A percentile compares a stretch with the other conserved stretches of the same genome.
These are phyloP conservation scores for Hyaloscypha variabilis DNA, from an alignment of 495 filamentous ascomycete species.

Conservation along the genomic window DNA sequence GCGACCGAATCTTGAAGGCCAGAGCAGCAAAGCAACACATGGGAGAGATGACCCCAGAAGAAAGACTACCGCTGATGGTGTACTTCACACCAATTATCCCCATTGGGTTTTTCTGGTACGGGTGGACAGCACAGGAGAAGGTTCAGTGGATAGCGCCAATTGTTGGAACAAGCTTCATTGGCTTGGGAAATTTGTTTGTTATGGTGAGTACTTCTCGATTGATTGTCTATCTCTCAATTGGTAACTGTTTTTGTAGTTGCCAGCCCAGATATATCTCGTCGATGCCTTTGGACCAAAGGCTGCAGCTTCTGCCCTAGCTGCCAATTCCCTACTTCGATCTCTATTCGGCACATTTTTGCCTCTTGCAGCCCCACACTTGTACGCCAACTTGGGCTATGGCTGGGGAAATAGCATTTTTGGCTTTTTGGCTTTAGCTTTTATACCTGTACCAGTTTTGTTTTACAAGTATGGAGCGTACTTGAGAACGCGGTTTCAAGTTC, in stretches of 20 bases:
- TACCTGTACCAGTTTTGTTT: neutral
- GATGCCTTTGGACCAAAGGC: neutral
- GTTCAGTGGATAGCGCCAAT: constrained; percentile 74
- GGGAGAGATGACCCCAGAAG: constrained; percentile 52
- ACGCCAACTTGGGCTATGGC: constrained; percentile 31
- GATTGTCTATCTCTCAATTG: constrained; percentile 62
- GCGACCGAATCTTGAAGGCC: neutral
- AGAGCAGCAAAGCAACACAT: neutral
- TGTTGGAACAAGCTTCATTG: constrained; percentile 63
- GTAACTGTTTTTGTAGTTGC: constrained; percentile 60
- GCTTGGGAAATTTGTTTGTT: constrained; percentile 40
- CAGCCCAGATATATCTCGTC: constrained; percentile 48
- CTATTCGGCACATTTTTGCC: constrained; percentile 34
- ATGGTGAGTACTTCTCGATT: neutral
- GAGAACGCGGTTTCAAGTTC: neutral
- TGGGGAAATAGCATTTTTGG: constrained; percentile 5
- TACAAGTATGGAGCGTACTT: neutral
- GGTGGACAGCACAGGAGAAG: constrained; percentile 65
- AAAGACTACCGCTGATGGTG: constrained; percentile 66
- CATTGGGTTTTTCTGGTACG: constrained; percentile 69
- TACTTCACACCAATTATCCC: constrained; percentile 60
- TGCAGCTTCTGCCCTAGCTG: constrained; percentile 59
- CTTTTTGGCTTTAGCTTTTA: constrained; percentile 4
- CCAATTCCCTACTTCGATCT: constrained; percentile 33
- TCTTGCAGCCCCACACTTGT: constrained; percentile 35